phyloP scores from a whole-genome alignment of 75 land plant genomes.

The Picea sitchensis region DNA sequence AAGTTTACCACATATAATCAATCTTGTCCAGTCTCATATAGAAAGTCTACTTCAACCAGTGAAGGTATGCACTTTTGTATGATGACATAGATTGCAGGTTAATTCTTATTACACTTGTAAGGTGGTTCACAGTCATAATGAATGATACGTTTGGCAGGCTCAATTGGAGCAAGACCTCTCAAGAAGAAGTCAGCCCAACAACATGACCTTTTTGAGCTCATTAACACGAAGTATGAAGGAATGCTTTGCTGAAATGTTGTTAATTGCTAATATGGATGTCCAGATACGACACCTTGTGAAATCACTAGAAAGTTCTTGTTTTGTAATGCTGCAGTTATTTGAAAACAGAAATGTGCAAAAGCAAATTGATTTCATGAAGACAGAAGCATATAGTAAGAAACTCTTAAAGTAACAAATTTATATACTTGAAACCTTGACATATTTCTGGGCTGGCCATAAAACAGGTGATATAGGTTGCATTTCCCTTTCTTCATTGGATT shows the following conservation, averaged over 20 bases:
- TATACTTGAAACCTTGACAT: neutral
- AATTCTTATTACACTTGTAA: neutral
- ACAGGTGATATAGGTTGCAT: neutral
- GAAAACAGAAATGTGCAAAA: neutral
- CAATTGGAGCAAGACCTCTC: constrained; percentile 34
- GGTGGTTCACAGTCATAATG: neutral
- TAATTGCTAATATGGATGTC: neutral
- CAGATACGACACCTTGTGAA: neutral
- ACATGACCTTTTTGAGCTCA: constrained; percentile 32
- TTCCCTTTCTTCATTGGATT: neutral
- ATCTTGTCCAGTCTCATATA: constrained; percentile 19
- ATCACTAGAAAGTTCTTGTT: too few species aligned
- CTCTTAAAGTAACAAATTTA: neutral
- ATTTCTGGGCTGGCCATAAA: neutral
- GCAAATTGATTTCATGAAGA: too few species aligned
- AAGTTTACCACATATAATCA: constrained; percentile 35
- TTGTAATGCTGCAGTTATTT: neutral
- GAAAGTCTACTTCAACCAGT: constrained; percentile 17
- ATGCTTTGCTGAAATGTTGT: neutral
- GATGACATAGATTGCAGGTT: neutral
- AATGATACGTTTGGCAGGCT: constrained; percentile 13
- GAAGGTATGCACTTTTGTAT: constrained; percentile 13
- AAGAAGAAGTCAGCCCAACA: constrained; percentile 20
- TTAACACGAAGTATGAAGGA: constrained; percentile 30
- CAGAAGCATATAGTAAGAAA: neutral